Evolutionary conservation across 495 filamentous ascomycete species (phyloP).

Genomic region (Staphylotrichum longicolle): DNA sequence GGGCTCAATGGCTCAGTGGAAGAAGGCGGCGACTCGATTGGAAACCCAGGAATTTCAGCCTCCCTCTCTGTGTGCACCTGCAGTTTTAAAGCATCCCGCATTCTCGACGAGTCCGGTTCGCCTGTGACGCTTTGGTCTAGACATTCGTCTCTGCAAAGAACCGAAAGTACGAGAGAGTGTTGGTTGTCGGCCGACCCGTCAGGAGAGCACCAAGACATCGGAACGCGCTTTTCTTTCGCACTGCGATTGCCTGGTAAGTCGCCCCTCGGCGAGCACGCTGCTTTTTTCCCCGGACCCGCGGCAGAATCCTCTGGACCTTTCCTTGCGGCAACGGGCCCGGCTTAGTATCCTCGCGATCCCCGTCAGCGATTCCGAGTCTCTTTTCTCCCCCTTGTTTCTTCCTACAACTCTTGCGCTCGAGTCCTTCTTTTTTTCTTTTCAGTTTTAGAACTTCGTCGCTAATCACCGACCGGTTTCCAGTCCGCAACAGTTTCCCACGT

Average conservation of each 20-base stretch:
- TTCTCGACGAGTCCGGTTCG: neutral
- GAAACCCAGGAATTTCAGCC: constrained; percentile 37
- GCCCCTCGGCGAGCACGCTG: neutral
- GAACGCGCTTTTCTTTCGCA: neutral
- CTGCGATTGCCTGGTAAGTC: constrained; percentile 11
- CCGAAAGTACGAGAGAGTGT: constrained; percentile 4
- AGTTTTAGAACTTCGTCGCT: neutral
- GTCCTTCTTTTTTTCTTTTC: neutral
- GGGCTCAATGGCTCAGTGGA: constrained; percentile 33
- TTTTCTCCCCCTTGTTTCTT: neutral
- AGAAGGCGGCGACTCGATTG: constrained; percentile 35
- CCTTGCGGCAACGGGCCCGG: neutral
- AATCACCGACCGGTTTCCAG: neutral
- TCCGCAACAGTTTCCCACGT: neutral
- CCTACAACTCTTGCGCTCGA: neutral
- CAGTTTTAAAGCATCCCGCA: constrained; percentile 25
- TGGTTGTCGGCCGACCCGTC: neutral
- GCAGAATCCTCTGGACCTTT: constrained; percentile 17
- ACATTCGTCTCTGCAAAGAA: constrained; percentile 6
- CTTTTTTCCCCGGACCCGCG: neutral
- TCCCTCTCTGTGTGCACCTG: constrained; percentile 23
- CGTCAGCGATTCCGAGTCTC: neutral
- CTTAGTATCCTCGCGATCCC: neutral
- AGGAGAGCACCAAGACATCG: neutral
- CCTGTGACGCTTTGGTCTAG: constrained; percentile 13